These are phyloP conservation scores for Pseudotulostoma volvatum DNA, from an alignment of 495 filamentous ascomycete species.

Conservation along the genomic window DNA sequence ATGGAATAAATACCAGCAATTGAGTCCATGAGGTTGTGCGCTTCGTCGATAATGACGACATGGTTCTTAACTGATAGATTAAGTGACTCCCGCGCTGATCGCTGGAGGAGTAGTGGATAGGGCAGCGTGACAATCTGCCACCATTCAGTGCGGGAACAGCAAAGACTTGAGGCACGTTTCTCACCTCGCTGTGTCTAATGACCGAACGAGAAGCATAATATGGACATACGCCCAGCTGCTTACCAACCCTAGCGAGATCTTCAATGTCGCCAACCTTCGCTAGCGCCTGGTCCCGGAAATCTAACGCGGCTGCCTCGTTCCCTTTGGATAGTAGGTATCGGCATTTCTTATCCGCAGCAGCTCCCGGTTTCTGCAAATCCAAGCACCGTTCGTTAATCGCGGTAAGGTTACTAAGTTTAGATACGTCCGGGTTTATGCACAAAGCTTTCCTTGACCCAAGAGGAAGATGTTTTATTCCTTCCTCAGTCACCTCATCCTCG, in stretches of 20 bases:
- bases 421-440: conserved; percentile 79
- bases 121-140: conserved; percentile 76
- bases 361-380: conserved; percentile 67
- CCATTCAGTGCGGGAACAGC: conserved; percentile 5
- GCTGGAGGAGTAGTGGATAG: conserved; percentile 80
- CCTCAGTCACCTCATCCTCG: conserved; percentile 27
- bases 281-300: conserved; percentile 77
- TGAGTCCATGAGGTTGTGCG: conserved; percentile 94
- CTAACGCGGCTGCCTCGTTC: conserved; percentile 49
- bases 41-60: conserved; percentile 88
- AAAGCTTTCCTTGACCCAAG: conserved; percentile 83
- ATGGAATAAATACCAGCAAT: conserved; percentile 78
- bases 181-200: conserved; percentile 62
- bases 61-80: conserved; percentile 73
- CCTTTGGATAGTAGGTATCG: conserved; percentile 63
- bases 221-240: conserved; percentile 68
- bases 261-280: conserved; percentile 87
- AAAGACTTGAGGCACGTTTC: conserved; percentile 5
- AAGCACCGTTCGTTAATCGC: conserved; percentile 94
- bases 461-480: conserved; percentile 68
- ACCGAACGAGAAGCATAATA: conserved; percentile 85
- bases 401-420: conserved; percentile 48
- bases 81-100: conserved; percentile 75
- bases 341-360: conserved; percentile 53
- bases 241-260: conserved; percentile 66